Evolutionary conservation across 2,329 filamentous ascomycete genomes (phyloP), one percentile per base, ranked within the genome.

Genomic region (Fusarium dlaminii): DNA sequence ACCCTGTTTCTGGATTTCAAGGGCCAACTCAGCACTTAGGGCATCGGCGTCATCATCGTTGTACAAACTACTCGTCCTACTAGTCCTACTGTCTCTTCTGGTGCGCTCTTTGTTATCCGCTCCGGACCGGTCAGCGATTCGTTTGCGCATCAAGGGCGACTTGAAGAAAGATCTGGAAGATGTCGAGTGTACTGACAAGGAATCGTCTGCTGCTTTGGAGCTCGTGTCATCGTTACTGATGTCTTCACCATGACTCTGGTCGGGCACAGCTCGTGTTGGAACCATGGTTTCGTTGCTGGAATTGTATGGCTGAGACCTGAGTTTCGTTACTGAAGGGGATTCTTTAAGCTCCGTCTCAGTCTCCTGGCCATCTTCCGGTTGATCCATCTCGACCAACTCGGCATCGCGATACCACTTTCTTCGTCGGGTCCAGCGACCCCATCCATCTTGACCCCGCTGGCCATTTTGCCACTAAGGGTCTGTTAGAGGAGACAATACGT

Each of bases 321-420:
- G 68, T 18, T 66, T 75, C 10, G 66, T 34, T n/a, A 79, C 68
- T 15, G 75, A 61, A 34, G 70, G 70, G 22, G 79, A 78, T 27
- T 70, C 70, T n/a, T 80, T 82, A 14, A 74, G 60, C 29, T 64
- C 84, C 78, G 20, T 84, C 79, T 66, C 59, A 36, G 85, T 80
- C 69, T 86, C 85, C 57, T 85, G 75, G 24, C 70, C 51, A 18
- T 68, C 52, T 9, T 80, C 68, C 5, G 70, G 40, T 78, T 80
- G 80, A 27, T 85, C 83, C 15, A 92, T 84, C 80, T 99, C 96
- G 39, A 98, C 94, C 8, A 99, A 89, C 84, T 99, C 96, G 15
- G 96, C 96, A 80, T 98, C 96, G 43, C 96, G 93, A 80, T 94
- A 96, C 96, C 96, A 99, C 83, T 98, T 98, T 71, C 96, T 87